Conservation (phyloP, 768 basidiomycete species). For the Paxillus rubicundulus region DNA sequence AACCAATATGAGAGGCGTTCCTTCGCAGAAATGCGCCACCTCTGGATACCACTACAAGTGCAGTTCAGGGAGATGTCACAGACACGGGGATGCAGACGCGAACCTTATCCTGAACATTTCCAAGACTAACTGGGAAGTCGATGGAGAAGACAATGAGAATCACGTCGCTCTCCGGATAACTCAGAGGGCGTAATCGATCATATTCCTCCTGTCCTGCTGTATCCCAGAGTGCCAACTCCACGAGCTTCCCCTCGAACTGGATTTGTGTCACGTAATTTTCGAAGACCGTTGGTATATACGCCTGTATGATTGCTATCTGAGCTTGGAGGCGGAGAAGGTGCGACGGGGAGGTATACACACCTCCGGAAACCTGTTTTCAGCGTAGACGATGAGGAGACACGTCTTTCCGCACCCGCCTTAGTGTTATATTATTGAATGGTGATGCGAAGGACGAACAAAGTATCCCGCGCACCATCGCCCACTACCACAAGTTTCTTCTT, state of each 20-base stretch:
- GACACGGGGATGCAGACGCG: slow-evolving; percentile 16
- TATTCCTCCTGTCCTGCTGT: slow-evolving; percentile 98
- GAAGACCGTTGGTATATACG: slow-evolving; percentile 91
- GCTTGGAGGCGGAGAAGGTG: slow-evolving; percentile 6
- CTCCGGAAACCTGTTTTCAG: slow-evolving; percentile 95
- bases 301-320: slow-evolving; percentile 44
- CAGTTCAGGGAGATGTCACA: slow-evolving; percentile 6
- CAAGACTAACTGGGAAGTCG: slow-evolving; percentile 89
- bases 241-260: slow-evolving; percentile 79
- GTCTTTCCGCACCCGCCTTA: slow-evolving; percentile 89
- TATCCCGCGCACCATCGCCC: slow-evolving; percentile 66
- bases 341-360: slow-evolving; percentile 42
- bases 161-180: slow-evolving; percentile 86
- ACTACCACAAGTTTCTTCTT: slow-evolving; percentile 90
- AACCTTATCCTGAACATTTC: slow-evolving; percentile 89
- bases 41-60: slow-evolving; percentile 82
- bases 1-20: slow-evolving; percentile 86
- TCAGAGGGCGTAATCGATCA: slow-evolving; percentile 80
- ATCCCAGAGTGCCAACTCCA: slow-evolving; percentile 98
- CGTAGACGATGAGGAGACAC: slow-evolving; percentile 93
- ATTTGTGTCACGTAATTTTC: slow-evolving; percentile 92
- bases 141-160: slow-evolving; percentile 94
- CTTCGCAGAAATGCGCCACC: slow-evolving; percentile 89
- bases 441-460: slow-evolving; percentile 24
- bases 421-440: slow-evolving; percentile 27